Evolutionary conservation across 805 yeast species (phyloP).

Genomic region (Sungouiozyma intestinalis): DNA sequence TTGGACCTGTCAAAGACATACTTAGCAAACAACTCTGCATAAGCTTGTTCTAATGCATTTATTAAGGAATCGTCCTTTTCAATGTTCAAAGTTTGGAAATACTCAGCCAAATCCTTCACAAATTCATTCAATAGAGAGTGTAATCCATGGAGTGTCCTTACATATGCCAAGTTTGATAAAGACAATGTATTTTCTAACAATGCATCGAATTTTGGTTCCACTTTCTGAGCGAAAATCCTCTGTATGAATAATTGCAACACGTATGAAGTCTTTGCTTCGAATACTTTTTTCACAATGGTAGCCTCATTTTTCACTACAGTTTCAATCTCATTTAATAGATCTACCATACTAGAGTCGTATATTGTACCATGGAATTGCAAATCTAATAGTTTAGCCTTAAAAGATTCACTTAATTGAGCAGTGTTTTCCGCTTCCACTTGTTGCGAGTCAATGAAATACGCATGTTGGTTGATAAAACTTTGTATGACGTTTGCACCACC

Average conservation of each 20-base stretch:
- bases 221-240: conserved; percentile 65
- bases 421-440: conserved; percentile 23
- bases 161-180: conserved; percentile 57
- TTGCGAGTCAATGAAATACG: conserved; percentile 41
- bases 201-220: conserved; percentile 45
- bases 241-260: conserved; percentile 65
- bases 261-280: conserved; percentile 48
- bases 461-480: conserved; percentile 72
- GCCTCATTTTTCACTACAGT: conserved; percentile 62
- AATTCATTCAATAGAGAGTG: conserved; percentile 48
- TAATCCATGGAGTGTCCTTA: conserved; percentile 63
- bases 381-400: conserved; percentile 53
- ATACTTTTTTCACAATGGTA: conserved; percentile 60
- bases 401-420: conserved; percentile 16
- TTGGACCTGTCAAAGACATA: conserved; percentile 49
- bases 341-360: conserved; percentile 43
- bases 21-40: conserved; percentile 62
- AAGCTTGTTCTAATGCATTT: conserved; percentile 57
- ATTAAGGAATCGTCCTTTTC: conserved; percentile 19
- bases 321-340: conserved; percentile 44
- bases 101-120: conserved; percentile 55
- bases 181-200: conserved; percentile 54
- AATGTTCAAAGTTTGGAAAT: conserved; percentile 31
- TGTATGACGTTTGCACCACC: conserved; percentile 78
- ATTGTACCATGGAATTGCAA: conserved; percentile 41